Evolutionary conservation across 352 stramenopile genomes (phyloP), one percentile per base, ranked within the genome.

Genomic region (Pythium rhizo-oryzae): DNA sequence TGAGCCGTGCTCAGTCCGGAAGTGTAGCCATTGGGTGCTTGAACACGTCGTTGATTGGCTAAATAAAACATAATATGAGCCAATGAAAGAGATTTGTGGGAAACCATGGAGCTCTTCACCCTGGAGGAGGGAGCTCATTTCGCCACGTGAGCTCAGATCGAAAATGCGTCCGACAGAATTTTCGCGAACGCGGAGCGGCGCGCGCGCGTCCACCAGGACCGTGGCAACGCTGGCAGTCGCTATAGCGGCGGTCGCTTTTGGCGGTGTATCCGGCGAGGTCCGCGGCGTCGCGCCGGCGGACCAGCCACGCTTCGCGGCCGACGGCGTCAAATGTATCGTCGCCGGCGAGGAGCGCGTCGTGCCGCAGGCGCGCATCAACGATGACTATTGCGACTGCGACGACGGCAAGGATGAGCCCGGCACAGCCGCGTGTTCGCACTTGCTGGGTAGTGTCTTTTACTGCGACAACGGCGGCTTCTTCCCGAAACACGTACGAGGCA

Each of bases 301-400:
- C 6, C 78, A 81, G 11, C 68, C 60, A 23, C 87, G 63, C 61
- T 37, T 67, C 12, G 60, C 41, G 1, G 24, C 24, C 6, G 55
- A n/a, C 2, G 66, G 55, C 1, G 74, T 88, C 37, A 58, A 61
- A 15, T 91, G 84, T 61, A 21, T 67, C 1, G 65, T 88, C 39
- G 59, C 25, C 24, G 83, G 81, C 13, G 66, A 72, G 25, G 16
- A 30, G 16, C 63, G 63, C 35, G 65, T 61, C 37, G 67, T 97
- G 35, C 63, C 74, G 8, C 53, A 70, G 18, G 65, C 62, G 4
- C 75, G 71, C 18, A 74, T 98, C 25, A 98, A 98, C 79, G 95
- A 98, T 71, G 90, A 96, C 44, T 98, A 94, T 67, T 98, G 95
- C 74, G 95, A 98, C 76, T 98, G 95, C 74, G 79, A 91, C 46